Base-by-base conservation (phyloP, 352 stramenopile species). In the Globisporangium cystogenes region DNA sequence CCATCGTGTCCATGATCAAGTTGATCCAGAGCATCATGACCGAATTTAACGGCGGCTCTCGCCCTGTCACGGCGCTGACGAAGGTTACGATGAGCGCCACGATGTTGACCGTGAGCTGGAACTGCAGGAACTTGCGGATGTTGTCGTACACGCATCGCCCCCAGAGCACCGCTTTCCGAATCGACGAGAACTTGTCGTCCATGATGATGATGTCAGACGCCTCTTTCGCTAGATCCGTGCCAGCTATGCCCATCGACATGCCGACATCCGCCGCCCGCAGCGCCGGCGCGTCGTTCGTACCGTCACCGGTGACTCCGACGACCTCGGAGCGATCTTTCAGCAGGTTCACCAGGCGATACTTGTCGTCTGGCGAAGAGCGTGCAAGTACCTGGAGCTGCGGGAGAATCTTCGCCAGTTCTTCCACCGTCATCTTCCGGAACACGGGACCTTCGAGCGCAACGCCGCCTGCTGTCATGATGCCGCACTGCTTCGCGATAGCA, bases 401-500 rank as follows among this genome's bases (percentile, higher is more conserved):
- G n/a, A 92, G 74, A 2, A 91, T 48, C 29, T 80, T 76, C 5
- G 54, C 64, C 1, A 92, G 11, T 27, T 92, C 74, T 23, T 87
- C 75, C 0, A 60, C 47, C 0, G 70, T 63, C 81, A 93, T 92
- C 26, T 91, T 82, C 33, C 95, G 76, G 67, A 99, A 99, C 16
- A 86, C 77, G 8, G 93, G 90, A 0, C 94, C 95, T 65, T 97
- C 89, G 47, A 98, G 82, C 0, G 90, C 87, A 20, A 97, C 49
- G 3, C 95, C 95, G 39, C 89, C 84, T 48, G 64, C 60, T 52
- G 86, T 93, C 65, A 98, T 88, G 72, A 99, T 99, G 23, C 96
- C 96, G 63, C 96, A 98, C 61, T 99, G 82, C 36, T 72, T 78
- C 2, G 96, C 96, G 72, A 99, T 99, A 0, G 96, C 95, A 33